These are phyloP conservation scores for Chloropicon primus DNA, from an alignment of 139 green algal genomes.

Conservation along the genomic window DNA sequence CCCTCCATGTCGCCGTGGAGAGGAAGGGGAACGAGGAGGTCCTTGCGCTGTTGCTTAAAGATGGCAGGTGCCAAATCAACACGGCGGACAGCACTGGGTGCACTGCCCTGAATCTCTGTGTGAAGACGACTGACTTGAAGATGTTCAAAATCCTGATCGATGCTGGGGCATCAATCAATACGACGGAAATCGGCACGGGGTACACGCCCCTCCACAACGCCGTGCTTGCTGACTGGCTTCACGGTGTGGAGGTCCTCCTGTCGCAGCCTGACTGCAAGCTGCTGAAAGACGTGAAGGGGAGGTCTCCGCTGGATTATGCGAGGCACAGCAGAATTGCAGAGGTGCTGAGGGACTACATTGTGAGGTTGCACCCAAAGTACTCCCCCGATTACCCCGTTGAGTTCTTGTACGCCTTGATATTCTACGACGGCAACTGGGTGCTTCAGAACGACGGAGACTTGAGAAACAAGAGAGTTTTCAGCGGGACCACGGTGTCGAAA, in stretches of 20 bases:
- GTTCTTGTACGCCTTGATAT: constrained; percentile 19
- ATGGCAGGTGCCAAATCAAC: constrained; percentile 5
- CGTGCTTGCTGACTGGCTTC: constrained; percentile 11
- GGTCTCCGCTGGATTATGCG: constrained; percentile 15
- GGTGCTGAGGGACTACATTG: constrained; percentile 13
- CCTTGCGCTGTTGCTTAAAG: constrained; percentile 9
- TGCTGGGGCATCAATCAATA: constrained; percentile 3
- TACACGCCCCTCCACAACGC: constrained; percentile 16
- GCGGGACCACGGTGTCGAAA: constrained; percentile 2
- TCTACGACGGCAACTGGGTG: constrained; percentile 18
- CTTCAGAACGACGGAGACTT: constrained; percentile 1
- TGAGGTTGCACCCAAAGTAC: constrained; percentile 3
- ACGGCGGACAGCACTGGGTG: constrained; percentile 10
- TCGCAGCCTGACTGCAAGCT: not conserved
- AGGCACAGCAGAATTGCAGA: constrained; percentile 4
- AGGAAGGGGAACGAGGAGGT: constrained; percentile 10
- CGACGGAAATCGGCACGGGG: not conserved
- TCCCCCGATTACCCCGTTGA: constrained; percentile 8
- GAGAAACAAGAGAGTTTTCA: constrained; percentile 5
- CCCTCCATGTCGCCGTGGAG: constrained; percentile 4
- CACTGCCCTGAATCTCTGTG: constrained; percentile 9
- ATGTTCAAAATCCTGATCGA: constrained; percentile 8
- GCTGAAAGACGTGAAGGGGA: constrained; percentile 7
- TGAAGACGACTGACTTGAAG: not conserved
- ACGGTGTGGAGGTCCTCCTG: constrained; percentile 18